Conservation (phyloP, 306 rosid genomes). For the Mucuna pruriens region DNA sequence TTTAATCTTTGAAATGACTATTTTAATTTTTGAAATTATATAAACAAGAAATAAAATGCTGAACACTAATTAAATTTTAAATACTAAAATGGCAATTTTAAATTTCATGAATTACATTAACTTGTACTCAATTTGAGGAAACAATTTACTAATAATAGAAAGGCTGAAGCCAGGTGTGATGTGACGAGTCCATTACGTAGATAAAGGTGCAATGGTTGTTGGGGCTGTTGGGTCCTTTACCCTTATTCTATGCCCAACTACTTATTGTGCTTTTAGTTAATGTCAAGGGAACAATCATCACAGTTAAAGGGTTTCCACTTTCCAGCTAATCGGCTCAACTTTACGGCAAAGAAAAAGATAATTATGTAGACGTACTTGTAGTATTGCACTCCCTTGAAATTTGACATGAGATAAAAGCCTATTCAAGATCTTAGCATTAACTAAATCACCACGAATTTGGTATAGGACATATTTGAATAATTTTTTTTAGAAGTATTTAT, state of each 20-base stretch:
- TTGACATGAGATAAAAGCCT: not conserved
- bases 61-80: not conserved
- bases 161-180: not conserved
- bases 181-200: slow-evolving; percentile 1
- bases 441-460: not conserved
- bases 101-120: too few relatives aligned
- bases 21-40: not conserved
- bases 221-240: slow-evolving; percentile 21
- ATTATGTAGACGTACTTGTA: too few relatives aligned
- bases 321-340: slow-evolving; percentile 15
- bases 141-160: not conserved
- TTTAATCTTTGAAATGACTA: not conserved
- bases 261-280: slow-evolving; percentile 2
- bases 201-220: slow-evolving; percentile 3
- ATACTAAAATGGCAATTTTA: not conserved
- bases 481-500: too few relatives aligned
- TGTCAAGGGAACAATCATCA: slow-evolving; percentile 6
- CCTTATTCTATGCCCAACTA: not conserved
- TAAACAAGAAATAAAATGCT: not conserved
- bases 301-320: not conserved
- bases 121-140: not conserved
- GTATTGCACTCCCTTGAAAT: not conserved
- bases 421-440: not conserved
- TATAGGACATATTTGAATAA: too few relatives aligned
- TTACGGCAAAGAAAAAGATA: not conserved